A percentile compares a stretch with the other conserved stretches of the same genome.
Conservation (phyloP, 2,329 filamentous ascomycete genomes). For the Diaporthe capsici region DNA sequence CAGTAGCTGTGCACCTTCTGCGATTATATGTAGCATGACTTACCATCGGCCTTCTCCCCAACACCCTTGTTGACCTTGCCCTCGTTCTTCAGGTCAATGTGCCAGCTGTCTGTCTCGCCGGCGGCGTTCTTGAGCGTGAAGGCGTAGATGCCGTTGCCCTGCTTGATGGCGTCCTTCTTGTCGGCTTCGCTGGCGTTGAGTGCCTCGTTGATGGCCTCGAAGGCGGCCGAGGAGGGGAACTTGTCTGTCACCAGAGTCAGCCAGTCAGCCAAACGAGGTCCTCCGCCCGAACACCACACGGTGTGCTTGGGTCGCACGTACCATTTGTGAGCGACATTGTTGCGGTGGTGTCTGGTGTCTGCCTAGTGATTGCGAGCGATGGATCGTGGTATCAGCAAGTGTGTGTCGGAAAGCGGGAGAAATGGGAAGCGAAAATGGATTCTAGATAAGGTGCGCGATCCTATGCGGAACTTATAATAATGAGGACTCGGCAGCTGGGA, state of each 20-base stretch:
- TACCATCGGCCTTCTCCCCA: conserved; percentile 87
- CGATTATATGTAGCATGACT: conserved; percentile 49
- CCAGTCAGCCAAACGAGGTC: not conserved
- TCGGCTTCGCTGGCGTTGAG: conserved; percentile 79
- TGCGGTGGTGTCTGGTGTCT: conserved; percentile 42
- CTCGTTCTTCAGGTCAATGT: conserved; percentile 94
- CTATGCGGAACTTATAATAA: conserved; percentile 5
- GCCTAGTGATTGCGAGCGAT: not conserved
- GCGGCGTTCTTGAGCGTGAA: conserved; percentile 92
- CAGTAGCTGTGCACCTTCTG: not conserved
- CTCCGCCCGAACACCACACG: not conserved
- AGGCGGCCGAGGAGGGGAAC: conserved; percentile 92
- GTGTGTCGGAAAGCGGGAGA: not conserved
- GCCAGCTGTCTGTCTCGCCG: conserved; percentile 88
- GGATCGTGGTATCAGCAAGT: not conserved
- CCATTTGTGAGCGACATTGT: conserved; percentile 82
- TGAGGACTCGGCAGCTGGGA: conserved; percentile 6
- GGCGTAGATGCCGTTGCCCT: conserved; percentile 87
- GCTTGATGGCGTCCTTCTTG: conserved; percentile 87
- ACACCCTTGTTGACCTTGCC: conserved; percentile 85
- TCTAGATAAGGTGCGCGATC: not conserved
- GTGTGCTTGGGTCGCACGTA: conserved; percentile 54
- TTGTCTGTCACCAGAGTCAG: conserved; percentile 65
- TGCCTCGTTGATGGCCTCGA: conserved; percentile 85
- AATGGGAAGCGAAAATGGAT: not conserved